A percentile compares a stretch with the other conserved stretches of the same genome.
These are phyloP conservation scores for Physcomitrium patens DNA, from an alignment of 225 moss, liverwort and hornwort genomes.

Conservation along the genomic window DNA sequence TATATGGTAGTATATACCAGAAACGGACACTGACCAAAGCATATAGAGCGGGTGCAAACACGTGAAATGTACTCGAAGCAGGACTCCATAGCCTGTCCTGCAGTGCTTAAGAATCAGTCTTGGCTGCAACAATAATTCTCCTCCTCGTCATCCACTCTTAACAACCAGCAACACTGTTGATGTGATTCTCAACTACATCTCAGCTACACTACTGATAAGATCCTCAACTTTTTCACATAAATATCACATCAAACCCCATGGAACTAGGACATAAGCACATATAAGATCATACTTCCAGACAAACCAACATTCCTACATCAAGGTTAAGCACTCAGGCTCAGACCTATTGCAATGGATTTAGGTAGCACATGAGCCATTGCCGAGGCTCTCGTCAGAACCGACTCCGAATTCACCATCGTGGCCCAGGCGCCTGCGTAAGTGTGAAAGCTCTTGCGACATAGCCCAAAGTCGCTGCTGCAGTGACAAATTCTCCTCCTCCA, in stretches of 20 bases:
- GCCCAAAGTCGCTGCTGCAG: conserved; percentile 58
- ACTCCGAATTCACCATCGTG: conserved; percentile 40
- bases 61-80: conserved; percentile 32
- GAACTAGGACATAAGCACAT: conserved; percentile 7
- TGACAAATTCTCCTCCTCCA: conserved; percentile 57
- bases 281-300: conserved; percentile 22
- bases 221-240: conserved; percentile 20
- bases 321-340: conserved; percentile 18
- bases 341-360: conserved; percentile 20
- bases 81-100: conserved; percentile 34
- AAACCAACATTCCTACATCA: conserved; percentile 23
- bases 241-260: conserved; percentile 20
- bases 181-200: conserved; percentile 16
- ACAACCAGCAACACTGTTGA: conserved; percentile 14
- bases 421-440: conserved; percentile 43
- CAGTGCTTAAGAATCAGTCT: conserved; percentile 39
- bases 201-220: conserved; percentile 18
- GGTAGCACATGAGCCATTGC: conserved; percentile 34
- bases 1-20: conserved; percentile 27
- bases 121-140: conserved; percentile 43
- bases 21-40: conserved; percentile 41
- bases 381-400: conserved; percentile 50
- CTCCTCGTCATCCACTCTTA: conserved; percentile 36
- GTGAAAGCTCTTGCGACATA: conserved; percentile 49
- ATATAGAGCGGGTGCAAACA: conserved; percentile 40